Evolutionary conservation across 495 filamentous ascomycete genomes (phyloP), one percentile per base, ranked within the genome.

Genomic region (Xylaria curta): DNA sequence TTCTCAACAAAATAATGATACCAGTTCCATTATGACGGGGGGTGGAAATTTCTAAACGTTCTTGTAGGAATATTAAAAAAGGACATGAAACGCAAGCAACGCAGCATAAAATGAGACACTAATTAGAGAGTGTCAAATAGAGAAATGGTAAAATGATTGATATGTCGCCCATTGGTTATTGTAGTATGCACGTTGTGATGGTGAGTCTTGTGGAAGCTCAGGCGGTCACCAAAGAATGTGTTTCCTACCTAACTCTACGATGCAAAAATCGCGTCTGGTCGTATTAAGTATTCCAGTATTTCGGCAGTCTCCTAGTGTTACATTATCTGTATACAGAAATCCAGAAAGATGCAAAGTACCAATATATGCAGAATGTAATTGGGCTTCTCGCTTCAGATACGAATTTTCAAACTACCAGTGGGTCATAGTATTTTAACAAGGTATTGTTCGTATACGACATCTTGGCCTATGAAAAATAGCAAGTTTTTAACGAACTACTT

Each of bases 1-100:
- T 83, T 87, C 54, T 82, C 81, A 28, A 74, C 78, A 10, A 82
- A 77, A 76, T 78, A 70, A 73, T 63, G 53, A 66, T 54, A 40
- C 56, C 46, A 54, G 40, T 36, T 26, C 9, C 49, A 36, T 47
- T 58, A 15, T 71, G 56, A 19, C 31, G 26, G 36, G 28, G 7
- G 51, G 49, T 61, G 51, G 36, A 66, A 38, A 49, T 51, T 60
- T 66, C 42, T 60, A 66, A 51, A 64, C 49, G 19, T 49, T 60
- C 12, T 53, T 66, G 60, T 66, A 66, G 51, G 62, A 71, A 66
- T 71, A 71, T 28, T 31, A 58, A 71, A 56, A 64, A 66, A 26
- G 62, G 53, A 36, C 49, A 71, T 59, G 49, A 66, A 47, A 66
- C 13, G 9, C 28, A 7, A 46, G 31, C n/a, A 19, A 4, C 28